These are phyloP conservation scores for Mycena metata DNA, from an alignment of 768 basidiomycete genomes.

Conservation along the genomic window DNA sequence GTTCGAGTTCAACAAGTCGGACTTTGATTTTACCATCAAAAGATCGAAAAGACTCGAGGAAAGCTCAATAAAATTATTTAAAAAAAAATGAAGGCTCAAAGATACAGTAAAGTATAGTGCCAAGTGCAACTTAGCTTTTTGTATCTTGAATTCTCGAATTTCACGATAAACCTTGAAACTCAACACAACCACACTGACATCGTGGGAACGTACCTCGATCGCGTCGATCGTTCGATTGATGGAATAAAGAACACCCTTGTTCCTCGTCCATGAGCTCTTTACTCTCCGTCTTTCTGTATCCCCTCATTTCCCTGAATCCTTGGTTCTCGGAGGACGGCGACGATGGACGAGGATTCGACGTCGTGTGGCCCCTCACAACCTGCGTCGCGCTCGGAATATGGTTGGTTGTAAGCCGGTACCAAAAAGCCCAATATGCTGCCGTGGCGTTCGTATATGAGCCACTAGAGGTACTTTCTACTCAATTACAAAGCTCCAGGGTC, in stretches of 20 bases:
- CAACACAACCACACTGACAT: no score
- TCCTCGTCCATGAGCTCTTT: constrained; percentile 31
- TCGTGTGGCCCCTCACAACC: constrained; percentile 74
- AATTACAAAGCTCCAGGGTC: constrained; percentile 4
- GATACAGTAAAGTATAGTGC: no score
- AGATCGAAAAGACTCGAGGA: no score
- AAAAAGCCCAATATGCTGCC: constrained; percentile 79
- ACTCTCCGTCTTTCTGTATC: constrained; percentile 44
- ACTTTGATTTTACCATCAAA: no score
- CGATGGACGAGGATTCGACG: constrained; percentile 66
- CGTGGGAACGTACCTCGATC: background rate
- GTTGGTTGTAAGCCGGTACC: constrained; percentile 81
- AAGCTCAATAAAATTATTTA: no score
- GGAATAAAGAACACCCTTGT: background rate
- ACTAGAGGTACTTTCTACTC: constrained; percentile 65
- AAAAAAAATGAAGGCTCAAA: no score
- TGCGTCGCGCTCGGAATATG: constrained; percentile 87
- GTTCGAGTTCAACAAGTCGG: no score
- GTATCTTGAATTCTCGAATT: no score
- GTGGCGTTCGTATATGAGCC: constrained; percentile 71
- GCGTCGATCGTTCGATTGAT: constrained; percentile 25
- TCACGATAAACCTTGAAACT: no score
- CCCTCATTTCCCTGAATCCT: constrained; percentile 64
- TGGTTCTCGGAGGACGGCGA: constrained; percentile 63
- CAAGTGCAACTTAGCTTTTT: no score